Evolutionary conservation across 192 early-diverging fungal species (phyloP).

Genomic region (Rhizophagus clarus): DNA sequence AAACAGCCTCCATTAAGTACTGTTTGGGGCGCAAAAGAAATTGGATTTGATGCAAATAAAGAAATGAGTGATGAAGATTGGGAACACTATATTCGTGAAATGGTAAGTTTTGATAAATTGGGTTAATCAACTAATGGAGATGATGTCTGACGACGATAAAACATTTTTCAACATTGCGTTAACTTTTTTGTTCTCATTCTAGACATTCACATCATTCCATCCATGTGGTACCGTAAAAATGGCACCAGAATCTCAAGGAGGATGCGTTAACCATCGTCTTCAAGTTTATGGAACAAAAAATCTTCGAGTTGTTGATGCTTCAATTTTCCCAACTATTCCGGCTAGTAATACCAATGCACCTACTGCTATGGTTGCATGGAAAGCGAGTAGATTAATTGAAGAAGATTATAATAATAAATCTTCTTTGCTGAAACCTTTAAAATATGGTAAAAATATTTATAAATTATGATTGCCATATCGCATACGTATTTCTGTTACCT

Average conservation of each 20-base stretch:
- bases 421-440: no score
- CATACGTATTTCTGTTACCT: no score
- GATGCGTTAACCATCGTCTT: background rate
- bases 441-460: no score
- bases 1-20: background rate
- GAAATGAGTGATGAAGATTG: background rate
- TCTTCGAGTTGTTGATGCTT: slow-evolving; percentile 8
- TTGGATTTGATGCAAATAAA: background rate
- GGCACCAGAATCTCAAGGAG: background rate
- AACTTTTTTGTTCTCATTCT: background rate
- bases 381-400: background rate
- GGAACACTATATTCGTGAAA: background rate
- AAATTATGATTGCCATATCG: no score
- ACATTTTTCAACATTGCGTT: no score
- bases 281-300: slow-evolving; percentile 13
- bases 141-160: no score
- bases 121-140: no score
- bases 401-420: slow-evolving; percentile 1
- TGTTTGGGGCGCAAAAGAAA: background rate
- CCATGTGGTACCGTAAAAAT: slow-evolving; percentile 11
- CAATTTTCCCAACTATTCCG: background rate
- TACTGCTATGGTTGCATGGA: background rate
- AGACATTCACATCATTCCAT: background rate
- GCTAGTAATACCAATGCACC: background rate
- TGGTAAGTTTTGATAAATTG: background rate